A percentile compares a stretch with the other conserved stretches of the same genome.
Evolutionary conservation across 805 yeast species (phyloP).

Genomic region (Yarrowia osloensis): DNA sequence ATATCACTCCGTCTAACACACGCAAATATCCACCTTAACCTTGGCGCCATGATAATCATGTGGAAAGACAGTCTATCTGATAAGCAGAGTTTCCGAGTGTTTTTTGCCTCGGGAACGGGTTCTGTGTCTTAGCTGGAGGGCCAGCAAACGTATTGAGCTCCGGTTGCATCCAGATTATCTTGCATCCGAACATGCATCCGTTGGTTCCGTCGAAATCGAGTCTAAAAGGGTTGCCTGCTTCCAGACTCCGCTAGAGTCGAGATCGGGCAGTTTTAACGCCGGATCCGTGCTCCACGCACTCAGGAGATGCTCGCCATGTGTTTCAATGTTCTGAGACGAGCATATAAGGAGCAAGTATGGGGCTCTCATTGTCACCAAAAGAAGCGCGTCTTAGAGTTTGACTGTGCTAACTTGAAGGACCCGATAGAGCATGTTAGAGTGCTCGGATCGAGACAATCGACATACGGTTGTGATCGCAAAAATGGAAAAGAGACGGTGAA

Average conservation of each 20-base stretch:
- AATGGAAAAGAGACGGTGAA: no score
- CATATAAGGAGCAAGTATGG: not conserved
- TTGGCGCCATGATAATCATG: not conserved
- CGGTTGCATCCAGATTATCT: not conserved
- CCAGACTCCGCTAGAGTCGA: not conserved
- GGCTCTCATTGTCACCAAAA: not conserved
- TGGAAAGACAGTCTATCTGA: not conserved
- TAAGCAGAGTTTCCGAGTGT: not conserved
- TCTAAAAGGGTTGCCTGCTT: not conserved
- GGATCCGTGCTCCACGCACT: not conserved
- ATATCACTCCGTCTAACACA: not conserved
- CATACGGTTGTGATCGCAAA: not conserved
- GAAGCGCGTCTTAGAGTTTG: not conserved
- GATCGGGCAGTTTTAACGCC: not conserved
- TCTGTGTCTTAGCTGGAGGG: no score
- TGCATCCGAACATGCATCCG: conserved; percentile 28
- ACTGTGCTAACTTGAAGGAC: not conserved
- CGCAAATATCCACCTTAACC: not conserved
- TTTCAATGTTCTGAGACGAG: not conserved
- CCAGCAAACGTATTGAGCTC: no score
- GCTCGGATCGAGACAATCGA: not conserved
- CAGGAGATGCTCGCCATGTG: not conserved
- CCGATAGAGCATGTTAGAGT: not conserved
- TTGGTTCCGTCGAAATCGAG: not conserved
- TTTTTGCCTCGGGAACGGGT: no score